Conservation (phyloP, 164 flowering plant genomes). For the Chimonanthus praecox region DNA sequence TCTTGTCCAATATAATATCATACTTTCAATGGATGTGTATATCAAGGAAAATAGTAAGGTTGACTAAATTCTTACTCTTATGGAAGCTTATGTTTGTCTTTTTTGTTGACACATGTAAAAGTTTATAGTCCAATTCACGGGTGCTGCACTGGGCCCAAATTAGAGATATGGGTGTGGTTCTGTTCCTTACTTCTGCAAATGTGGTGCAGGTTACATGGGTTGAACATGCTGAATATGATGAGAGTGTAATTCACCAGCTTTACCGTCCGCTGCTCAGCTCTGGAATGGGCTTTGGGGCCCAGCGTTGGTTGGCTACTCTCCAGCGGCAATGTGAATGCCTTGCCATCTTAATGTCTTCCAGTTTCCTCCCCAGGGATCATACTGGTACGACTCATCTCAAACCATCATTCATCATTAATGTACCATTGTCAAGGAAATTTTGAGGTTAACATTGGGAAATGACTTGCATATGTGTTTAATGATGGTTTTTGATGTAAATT, state of each 20-base stretch:
- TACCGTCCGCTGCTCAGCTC: constrained; percentile 66
- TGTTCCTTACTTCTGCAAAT: neutral
- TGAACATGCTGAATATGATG: constrained; percentile 92
- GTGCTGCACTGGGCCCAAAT: too few relatives aligned
- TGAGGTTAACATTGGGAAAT: neutral
- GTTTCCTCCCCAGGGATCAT: constrained; percentile 42
- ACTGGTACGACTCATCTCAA: constrained; percentile 31
- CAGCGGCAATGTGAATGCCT: constrained; percentile 93
- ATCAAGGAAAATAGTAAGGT: too few relatives aligned
- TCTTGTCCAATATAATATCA: too few relatives aligned
- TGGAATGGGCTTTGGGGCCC: constrained; percentile 94
- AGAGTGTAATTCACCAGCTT: constrained; percentile 60
- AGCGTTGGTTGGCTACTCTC: constrained; percentile 86
- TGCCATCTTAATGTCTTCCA: constrained; percentile 85
- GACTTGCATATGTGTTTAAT: too few relatives aligned
- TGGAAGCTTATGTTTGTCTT: too few relatives aligned
- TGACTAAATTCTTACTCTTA: too few relatives aligned
- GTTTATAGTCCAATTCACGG: too few relatives aligned
- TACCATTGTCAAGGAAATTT: too few relatives aligned
- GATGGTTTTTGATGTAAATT: neutral
- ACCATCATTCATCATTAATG: neutral
- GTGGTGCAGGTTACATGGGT: constrained; percentile 85
- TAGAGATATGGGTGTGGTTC: too few relatives aligned
- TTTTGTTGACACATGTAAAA: too few relatives aligned
- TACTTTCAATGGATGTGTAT: too few relatives aligned